Evolutionary conservation across 1,284 basidiomycete species (phyloP).

Genomic region (Puccinia novopanici): DNA sequence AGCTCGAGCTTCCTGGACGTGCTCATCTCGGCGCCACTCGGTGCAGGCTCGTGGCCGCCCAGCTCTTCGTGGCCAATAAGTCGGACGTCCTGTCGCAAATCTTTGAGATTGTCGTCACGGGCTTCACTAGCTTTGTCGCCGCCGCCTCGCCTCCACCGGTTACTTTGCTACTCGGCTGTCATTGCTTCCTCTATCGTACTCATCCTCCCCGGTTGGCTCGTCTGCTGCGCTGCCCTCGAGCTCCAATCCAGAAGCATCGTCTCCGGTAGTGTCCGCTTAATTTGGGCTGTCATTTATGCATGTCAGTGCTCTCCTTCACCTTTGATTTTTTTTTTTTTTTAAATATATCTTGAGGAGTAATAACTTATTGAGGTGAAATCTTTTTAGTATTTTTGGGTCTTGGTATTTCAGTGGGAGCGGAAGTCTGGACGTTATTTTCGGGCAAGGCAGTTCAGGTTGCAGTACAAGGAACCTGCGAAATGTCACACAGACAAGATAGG

Average conservation of each 20-base stretch:
- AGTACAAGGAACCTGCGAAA: slow-evolving; percentile 31
- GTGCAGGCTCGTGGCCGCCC: slow-evolving; percentile 77
- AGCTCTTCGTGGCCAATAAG: slow-evolving; percentile 69
- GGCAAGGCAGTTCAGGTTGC: slow-evolving; percentile 43
- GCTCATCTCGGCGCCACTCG: slow-evolving; percentile 73
- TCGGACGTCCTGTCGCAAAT: slow-evolving; percentile 83
- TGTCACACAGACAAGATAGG: slow-evolving; percentile 47
- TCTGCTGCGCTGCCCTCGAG: slow-evolving; percentile 78
- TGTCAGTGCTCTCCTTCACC: slow-evolving; percentile 25
- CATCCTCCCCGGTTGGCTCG: slow-evolving; percentile 73
- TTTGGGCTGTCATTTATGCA: slow-evolving; percentile 74
- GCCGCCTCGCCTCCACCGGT: slow-evolving; percentile 73
- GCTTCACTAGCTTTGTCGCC: slow-evolving; percentile 74
- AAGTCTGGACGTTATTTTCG: slow-evolving; percentile 45
- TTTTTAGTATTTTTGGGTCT: slow-evolving; percentile 53
- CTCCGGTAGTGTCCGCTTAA: slow-evolving; percentile 79
- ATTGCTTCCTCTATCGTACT: slow-evolving; percentile 81
- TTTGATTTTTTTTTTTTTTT: no score
- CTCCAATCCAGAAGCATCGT: slow-evolving; percentile 66
- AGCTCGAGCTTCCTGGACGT: slow-evolving; percentile 78
- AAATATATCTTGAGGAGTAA: no score
- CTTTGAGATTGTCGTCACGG: slow-evolving; percentile 83
- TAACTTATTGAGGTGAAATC: no score
- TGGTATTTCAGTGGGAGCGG: slow-evolving; percentile 57
- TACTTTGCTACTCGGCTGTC: slow-evolving; percentile 79